Conservation (phyloP, 257 asterid species). For the Ehretia macrophylla region DNA sequence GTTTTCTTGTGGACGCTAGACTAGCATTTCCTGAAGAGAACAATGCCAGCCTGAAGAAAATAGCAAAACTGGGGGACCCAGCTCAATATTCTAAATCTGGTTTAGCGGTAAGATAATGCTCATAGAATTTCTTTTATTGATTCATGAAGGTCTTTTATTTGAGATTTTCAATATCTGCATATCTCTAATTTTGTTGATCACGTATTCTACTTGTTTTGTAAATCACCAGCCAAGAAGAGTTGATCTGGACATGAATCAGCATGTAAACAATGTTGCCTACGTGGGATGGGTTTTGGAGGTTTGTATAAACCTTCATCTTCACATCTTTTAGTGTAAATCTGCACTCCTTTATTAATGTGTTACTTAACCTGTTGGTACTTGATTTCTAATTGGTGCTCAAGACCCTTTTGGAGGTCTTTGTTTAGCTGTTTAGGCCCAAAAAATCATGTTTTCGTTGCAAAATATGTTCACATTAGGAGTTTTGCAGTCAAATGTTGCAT, state of each 20-base stretch:
- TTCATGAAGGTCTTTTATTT: no score
- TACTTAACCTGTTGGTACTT: no score
- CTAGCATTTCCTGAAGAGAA: conserved; percentile 88
- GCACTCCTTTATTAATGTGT: conserved; percentile 5
- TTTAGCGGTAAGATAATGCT: conserved; percentile 58
- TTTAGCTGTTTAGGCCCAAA: no score
- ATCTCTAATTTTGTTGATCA: not conserved
- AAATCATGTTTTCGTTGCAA: no score
- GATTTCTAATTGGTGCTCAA: no score
- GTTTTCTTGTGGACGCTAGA: conserved; percentile 37
- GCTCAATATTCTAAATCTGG: conserved; percentile 47
- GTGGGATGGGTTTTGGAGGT: conserved; percentile 99
- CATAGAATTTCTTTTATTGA: no score
- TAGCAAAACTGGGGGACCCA: conserved; percentile 68
- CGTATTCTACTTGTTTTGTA: not conserved
- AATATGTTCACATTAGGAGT: not conserved
- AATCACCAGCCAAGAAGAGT: conserved; percentile 80
- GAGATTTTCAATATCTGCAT: no score
- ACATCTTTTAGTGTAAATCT: not conserved
- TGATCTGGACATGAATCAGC: conserved; percentile 94
- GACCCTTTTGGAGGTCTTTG: no score
- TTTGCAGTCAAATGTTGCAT: conserved; percentile 15
- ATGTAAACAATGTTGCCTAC: conserved; percentile 88
- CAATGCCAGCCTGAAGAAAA: conserved; percentile 67
- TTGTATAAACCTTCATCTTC: conserved; percentile 16